These are phyloP conservation scores for Phyllosticta paracitricarpa DNA, from an alignment of 2,329 filamentous ascomycete genomes.

Conservation along the genomic window DNA sequence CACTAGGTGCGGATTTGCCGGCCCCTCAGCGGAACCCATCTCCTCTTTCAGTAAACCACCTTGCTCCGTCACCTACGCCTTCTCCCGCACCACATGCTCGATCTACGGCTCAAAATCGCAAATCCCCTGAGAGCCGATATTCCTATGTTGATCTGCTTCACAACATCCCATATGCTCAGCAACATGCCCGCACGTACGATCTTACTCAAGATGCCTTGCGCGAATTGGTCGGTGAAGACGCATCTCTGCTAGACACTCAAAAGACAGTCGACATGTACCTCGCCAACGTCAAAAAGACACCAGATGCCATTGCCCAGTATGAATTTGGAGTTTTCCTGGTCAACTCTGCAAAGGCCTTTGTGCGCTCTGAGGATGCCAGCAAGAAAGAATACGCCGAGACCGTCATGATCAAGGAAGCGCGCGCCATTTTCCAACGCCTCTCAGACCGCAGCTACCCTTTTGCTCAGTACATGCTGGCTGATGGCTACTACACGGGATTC, in stretches of 20 bases:
- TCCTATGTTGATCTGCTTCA: conserved; percentile 54
- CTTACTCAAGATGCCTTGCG: conserved; percentile 70
- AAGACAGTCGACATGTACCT: conserved; percentile 98
- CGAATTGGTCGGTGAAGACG: conserved; percentile 73
- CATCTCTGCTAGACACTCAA: conserved; percentile 78
- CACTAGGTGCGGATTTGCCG: conserved; percentile 58
- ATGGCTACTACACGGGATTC: conserved; percentile 86
- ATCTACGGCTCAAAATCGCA: conserved; percentile 40
- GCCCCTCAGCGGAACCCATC: conserved; percentile 51
- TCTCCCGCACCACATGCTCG: conserved; percentile 36
- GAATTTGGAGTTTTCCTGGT: conserved; percentile 95
- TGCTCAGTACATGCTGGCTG: conserved; percentile 93
- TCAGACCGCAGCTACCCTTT: conserved; percentile 87
- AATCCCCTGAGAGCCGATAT: conserved; percentile 47
- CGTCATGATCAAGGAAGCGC: conserved; percentile 75
- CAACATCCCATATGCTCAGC: conserved; percentile 69
- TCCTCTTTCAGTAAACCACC: conserved; percentile 35
- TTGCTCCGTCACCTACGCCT: conserved; percentile 27
- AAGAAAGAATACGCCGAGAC: conserved; percentile 14
- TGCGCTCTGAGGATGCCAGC: conserved; percentile 28
- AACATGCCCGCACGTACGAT: conserved; percentile 50
- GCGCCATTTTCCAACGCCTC: conserved; percentile 76
- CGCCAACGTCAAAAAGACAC: conserved; percentile 94
- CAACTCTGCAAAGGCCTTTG: conserved; percentile 67
- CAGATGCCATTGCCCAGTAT: conserved; percentile 81